These are phyloP conservation scores for Arachnopeziza araneosa DNA, from an alignment of 2,329 filamentous ascomycete genomes.

Conservation along the genomic window DNA sequence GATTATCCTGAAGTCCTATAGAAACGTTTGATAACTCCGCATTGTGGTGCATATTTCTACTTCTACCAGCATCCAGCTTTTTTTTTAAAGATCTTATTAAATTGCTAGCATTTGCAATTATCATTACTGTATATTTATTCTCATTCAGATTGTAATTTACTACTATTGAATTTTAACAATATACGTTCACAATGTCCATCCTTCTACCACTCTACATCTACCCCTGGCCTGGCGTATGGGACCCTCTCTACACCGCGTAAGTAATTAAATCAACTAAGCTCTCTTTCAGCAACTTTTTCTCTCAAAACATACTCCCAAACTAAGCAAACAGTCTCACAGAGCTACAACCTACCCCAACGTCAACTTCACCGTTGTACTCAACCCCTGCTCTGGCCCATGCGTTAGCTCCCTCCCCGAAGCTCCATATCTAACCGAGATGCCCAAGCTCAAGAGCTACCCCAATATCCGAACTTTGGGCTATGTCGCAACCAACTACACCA, in stretches of 20 bases:
- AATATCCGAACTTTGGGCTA: slow-evolving; percentile 38
- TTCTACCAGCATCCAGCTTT: not conserved
- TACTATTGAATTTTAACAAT: not conserved
- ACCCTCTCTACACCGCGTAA: slow-evolving; percentile 12
- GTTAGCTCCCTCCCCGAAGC: slow-evolving; percentile 26
- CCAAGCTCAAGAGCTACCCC: slow-evolving; percentile 32
- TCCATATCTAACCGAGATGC: slow-evolving; percentile 32
- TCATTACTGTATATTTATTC: not conserved
- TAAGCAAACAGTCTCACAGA: slow-evolving; percentile 1
- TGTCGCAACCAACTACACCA: slow-evolving; percentile 33
- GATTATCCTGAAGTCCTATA: not conserved
- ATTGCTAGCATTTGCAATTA: not conserved
- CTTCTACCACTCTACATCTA: slow-evolving; percentile 20
- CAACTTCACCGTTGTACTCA: slow-evolving; percentile 26
- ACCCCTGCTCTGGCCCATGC: slow-evolving; percentile 31
- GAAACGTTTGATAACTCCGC: not conserved
- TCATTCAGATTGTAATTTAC: not conserved
- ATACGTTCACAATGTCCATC: not conserved
- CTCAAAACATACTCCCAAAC: not conserved
- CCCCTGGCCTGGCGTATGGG: slow-evolving; percentile 14
- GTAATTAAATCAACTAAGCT: not conserved
- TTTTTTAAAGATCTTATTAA: not conserved
- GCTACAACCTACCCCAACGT: slow-evolving; percentile 16
- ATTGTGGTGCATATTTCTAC: not conserved
- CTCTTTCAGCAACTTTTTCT: slow-evolving; percentile 7